phyloP scores from a whole-genome alignment of 768 basidiomycete genomes.

The Pluteus cervinus region DNA sequence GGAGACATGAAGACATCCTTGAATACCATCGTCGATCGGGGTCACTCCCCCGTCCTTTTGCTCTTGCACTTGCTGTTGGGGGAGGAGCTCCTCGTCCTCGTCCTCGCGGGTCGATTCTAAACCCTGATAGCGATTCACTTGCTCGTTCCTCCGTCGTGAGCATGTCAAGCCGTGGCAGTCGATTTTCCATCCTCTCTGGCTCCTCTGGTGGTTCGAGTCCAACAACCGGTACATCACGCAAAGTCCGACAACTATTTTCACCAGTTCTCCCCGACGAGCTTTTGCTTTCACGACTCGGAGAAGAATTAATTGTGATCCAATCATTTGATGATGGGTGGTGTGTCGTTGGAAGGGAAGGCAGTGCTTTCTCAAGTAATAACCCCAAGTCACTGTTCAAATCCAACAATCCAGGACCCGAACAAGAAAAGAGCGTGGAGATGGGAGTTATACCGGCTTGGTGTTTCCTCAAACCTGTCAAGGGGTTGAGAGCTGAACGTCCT shows the following conservation, averaged over 20 bases:
- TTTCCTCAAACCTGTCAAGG: conserved; percentile 59
- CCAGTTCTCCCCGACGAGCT: conserved; percentile 76
- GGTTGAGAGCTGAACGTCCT: conserved; percentile 56
- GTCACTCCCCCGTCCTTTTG: conserved; percentile 33
- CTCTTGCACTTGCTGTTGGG: conserved; percentile 26
- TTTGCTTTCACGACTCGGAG: conserved; percentile 43
- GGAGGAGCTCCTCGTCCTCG: conserved; percentile 10
- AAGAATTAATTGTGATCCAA: conserved; percentile 55
- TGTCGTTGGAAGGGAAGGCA: conserved; percentile 52
- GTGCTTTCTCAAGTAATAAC: conserved; percentile 19
- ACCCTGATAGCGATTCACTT: conserved; percentile 17
- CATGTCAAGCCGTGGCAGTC: conserved; percentile 22
- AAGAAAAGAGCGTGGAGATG: conserved; percentile 45
- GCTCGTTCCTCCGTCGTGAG: conserved; percentile 26
- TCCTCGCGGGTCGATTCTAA: conserved; percentile 10
- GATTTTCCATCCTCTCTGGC: conserved; percentile 34
- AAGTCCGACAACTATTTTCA: conserved; percentile 59
- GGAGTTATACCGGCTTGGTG: conserved; percentile 77
- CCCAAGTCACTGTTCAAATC: conserved; percentile 37
- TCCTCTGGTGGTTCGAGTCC: conserved; percentile 28
- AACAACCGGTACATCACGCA: conserved; percentile 34
- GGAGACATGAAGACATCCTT: conserved; percentile 34
- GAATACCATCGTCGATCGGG: conserved; percentile 37
- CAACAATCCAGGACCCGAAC: conserved; percentile 11
- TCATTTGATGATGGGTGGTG: conserved; percentile 82